Conservation (phyloP, 495 filamentous ascomycete genomes). For the Paragyromitra xinjiangensis region DNA sequence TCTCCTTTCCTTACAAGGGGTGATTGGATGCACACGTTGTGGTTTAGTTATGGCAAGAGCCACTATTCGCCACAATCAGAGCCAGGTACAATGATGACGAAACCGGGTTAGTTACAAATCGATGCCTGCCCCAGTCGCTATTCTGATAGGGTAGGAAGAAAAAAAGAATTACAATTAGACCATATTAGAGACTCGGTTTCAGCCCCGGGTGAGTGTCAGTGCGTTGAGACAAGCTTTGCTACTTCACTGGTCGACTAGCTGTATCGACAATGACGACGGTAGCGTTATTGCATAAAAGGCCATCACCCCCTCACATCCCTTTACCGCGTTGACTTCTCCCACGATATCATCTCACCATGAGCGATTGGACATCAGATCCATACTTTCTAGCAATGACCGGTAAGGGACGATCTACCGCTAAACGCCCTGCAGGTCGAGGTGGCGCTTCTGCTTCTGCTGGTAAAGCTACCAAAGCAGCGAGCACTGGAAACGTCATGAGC, state of each 20-base stretch:
- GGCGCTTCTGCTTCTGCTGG: background rate
- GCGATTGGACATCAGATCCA: constrained; percentile 1
- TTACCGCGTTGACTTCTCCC: background rate
- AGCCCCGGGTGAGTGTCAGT: background rate
- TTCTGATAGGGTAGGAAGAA: too few relatives aligned
- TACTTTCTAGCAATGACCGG: constrained; percentile 5
- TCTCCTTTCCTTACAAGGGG: background rate
- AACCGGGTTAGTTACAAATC: background rate
- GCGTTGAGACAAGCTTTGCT: background rate
- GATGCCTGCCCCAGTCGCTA: background rate
- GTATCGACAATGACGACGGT: background rate
- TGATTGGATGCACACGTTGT: background rate
- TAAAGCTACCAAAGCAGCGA: background rate
- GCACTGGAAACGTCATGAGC: background rate
- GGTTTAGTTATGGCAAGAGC: background rate
- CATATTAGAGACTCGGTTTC: too few relatives aligned
- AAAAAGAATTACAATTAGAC: too few relatives aligned
- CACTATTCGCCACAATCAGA: background rate
- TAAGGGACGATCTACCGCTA: background rate
- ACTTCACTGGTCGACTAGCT: background rate
- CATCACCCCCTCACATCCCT: background rate
- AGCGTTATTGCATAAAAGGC: background rate
- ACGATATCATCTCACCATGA: background rate
- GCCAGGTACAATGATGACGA: background rate
- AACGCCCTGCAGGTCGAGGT: background rate